Conservation (phyloP, 2,329 filamentous ascomycete genomes). For the Cladosporium sphaerospermum region DNA sequence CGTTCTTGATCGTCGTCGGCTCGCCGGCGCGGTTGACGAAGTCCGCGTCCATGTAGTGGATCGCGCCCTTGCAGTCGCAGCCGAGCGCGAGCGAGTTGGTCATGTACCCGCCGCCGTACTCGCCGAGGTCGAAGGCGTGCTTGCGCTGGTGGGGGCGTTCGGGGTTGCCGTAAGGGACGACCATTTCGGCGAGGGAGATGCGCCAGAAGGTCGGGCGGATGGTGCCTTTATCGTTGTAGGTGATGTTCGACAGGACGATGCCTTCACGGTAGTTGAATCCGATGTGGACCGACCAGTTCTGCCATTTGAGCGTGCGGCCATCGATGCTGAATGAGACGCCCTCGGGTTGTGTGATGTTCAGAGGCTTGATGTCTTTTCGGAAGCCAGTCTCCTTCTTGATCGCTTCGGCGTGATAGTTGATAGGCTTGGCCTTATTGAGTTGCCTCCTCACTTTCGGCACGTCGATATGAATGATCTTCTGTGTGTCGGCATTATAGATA, state of each 20-base stretch:
- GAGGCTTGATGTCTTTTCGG: conserved; percentile 72
- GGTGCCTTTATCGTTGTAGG: conserved; percentile 74
- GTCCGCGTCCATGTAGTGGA: conserved; percentile 84
- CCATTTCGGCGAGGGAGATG: conserved; percentile 86
- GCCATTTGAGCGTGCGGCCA: conserved; percentile 73
- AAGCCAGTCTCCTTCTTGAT: conserved; percentile 71
- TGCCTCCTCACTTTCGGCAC: conserved; percentile 71
- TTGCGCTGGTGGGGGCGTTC: conserved; percentile 76
- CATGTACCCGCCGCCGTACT: conserved; percentile 78
- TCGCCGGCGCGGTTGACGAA: conserved; percentile 70
- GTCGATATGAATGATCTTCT: conserved; percentile 75
- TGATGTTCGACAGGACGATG: conserved; percentile 83
- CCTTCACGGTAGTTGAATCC: conserved; percentile 95
- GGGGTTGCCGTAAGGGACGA: conserved; percentile 80
- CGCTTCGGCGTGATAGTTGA: conserved; percentile 72
- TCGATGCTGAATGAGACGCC: conserved; percentile 79
- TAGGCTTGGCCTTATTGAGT: conserved; percentile 62
- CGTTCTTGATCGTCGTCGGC: conserved; percentile 81
- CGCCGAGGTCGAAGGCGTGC: conserved; percentile 69
- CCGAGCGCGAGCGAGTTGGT: conserved; percentile 70
- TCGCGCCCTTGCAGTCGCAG: conserved; percentile 82
- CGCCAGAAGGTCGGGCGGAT: conserved; percentile 79
- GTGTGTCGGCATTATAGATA: conserved; percentile 76
- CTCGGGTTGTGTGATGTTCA: conserved; percentile 81
- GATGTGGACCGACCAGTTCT: conserved; percentile 89